Percentiles rank a stretch among this genome's conserved stretches.
Conservation (phyloP, 805 yeast species). For the Scheffersomyces stipitis region DNA sequence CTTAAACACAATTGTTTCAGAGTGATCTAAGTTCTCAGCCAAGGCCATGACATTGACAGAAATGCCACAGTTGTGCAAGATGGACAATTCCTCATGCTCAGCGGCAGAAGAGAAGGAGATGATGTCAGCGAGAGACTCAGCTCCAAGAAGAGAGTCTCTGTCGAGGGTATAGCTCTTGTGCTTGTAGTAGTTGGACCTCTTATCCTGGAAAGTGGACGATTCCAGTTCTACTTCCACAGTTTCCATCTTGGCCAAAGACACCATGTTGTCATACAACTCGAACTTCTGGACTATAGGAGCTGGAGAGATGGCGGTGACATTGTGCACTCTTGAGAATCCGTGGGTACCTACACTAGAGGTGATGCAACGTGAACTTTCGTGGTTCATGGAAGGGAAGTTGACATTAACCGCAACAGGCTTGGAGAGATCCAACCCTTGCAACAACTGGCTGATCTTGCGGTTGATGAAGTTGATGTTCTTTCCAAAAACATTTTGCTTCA, state of each 20-base stretch:
- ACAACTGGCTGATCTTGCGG: constrained; percentile 17
- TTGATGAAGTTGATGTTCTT: constrained; percentile 26
- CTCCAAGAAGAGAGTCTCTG: not conserved
- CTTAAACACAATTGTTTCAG: too few relatives aligned
- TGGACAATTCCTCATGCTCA: not conserved
- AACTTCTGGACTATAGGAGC: not conserved
- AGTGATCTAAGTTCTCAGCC: too few relatives aligned
- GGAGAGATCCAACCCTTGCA: constrained; percentile 21
- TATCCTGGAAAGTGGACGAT: constrained; percentile 1
- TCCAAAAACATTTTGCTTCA: constrained; percentile 20
- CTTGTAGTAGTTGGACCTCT: constrained; percentile 1
- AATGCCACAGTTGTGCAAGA: not conserved
- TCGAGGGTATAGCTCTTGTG: not conserved
- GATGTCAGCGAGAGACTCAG: not conserved
- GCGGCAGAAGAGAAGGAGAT: not conserved
- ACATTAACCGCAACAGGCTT: constrained; percentile 12
- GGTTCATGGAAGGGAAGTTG: constrained; percentile 30
- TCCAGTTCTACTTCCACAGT: too few relatives aligned
- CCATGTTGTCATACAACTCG: not conserved
- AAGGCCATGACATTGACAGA: not conserved
- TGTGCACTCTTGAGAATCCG: constrained; percentile 1
- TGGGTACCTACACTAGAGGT: constrained; percentile 3
- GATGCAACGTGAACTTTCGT: constrained; percentile 19
- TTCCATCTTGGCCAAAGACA: too few relatives aligned
- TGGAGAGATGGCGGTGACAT: not conserved